Conservation (phyloP, 164 flowering plant species). For the Chloranthus sessilifolius region DNA sequence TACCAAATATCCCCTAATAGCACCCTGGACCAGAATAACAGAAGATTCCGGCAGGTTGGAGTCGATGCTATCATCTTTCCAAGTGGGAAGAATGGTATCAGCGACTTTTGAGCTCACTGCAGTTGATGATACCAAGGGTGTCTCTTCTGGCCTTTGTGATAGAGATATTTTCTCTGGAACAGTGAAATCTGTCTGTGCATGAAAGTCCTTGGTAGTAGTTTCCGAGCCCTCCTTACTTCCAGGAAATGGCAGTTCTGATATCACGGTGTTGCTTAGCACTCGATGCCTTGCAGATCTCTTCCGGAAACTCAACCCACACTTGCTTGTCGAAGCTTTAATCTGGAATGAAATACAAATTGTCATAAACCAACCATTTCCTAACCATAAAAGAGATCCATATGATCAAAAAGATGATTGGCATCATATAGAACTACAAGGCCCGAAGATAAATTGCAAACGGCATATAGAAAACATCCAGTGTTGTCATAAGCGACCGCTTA, state of each 20-base stretch:
- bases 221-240: conserved; percentile 47
- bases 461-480: too few species aligned
- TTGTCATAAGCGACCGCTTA: too few species aligned
- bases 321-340: conserved; percentile 59
- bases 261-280: conserved; percentile 65
- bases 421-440: too few species aligned
- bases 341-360: conserved; percentile 27
- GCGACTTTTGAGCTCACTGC: conserved; percentile 15
- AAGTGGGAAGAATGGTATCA: conserved; percentile 4
- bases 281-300: conserved; percentile 80
- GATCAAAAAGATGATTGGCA: too few species aligned
- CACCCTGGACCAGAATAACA: conserved; percentile 59
- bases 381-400: too few species aligned
- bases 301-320: conserved; percentile 87
- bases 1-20: conserved; percentile 76
- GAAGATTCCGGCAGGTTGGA: conserved; percentile 41
- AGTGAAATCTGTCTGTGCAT: conserved; percentile 24
- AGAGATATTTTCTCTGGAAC: conserved; percentile 44
- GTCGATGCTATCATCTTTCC: conserved; percentile 19
- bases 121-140: conserved; percentile 22
- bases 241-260: conserved; percentile 42
- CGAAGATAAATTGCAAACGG: too few species aligned
- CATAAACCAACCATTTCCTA: too few species aligned
- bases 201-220: conserved; percentile 25
- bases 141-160: conserved; percentile 39